Conservation (phyloP, 129 eudicot genomes). For the Flaveria trinervia region DNA sequence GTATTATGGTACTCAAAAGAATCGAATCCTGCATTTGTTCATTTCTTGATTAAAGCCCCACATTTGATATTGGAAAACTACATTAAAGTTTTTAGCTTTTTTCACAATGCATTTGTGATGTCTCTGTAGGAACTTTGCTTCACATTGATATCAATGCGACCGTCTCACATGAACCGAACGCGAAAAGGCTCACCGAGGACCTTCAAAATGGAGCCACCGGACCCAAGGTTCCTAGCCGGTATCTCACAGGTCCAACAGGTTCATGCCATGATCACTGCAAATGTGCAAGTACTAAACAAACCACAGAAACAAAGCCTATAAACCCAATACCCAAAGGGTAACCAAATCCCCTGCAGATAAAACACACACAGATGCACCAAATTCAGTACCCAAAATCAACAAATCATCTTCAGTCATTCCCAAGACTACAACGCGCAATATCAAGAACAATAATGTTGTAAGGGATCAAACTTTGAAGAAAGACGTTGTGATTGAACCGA, state of each 20-base stretch:
- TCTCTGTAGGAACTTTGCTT: slow-evolving; percentile 24
- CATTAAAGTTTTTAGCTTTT: not conserved
- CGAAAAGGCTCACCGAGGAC: slow-evolving; percentile 43
- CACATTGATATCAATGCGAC: slow-evolving; percentile 3
- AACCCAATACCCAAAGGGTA: slow-evolving; percentile 22
- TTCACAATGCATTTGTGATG: slow-evolving; percentile 12
- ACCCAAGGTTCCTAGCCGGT: slow-evolving; percentile 46
- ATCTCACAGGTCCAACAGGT: slow-evolving; percentile 47
- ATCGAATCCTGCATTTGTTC: not conserved
- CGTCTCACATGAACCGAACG: slow-evolving; percentile 25
- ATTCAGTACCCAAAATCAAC: slow-evolving; percentile 22
- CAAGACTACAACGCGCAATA: slow-evolving; percentile 28
- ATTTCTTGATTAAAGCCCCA: not conserved
- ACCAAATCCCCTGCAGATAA: slow-evolving; percentile 22
- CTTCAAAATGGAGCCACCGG: slow-evolving; percentile 24
- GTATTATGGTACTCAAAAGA: too few relatives aligned
- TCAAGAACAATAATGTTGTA: slow-evolving; percentile 27
- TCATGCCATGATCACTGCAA: slow-evolving; percentile 90
- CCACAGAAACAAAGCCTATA: slow-evolving; percentile 30
- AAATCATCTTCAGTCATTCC: slow-evolving; percentile 24
- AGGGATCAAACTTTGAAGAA: slow-evolving; percentile 18
- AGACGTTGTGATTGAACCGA: slow-evolving; percentile 32
- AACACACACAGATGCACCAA: slow-evolving; percentile 17
- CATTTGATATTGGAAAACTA: not conserved
- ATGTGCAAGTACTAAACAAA: slow-evolving; percentile 35